Base-by-base conservation (phyloP, 345 rosid genomes). In the Erysimum cheiranthoides region DNA sequence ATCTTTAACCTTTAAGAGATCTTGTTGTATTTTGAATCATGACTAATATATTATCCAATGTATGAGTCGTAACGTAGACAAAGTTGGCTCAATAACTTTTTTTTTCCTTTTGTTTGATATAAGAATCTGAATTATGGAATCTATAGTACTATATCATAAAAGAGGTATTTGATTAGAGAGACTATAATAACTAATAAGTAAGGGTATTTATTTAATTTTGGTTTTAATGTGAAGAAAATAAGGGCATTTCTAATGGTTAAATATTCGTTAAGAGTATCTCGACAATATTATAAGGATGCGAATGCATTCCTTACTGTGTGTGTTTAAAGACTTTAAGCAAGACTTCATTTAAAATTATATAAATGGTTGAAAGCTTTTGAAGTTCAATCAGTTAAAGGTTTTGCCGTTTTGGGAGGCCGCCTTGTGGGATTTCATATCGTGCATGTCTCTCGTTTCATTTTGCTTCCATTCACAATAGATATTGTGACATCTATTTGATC, bases 11-110 rank as follows among this genome's bases (percentile, higher is more conserved):
- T 62, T 61, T 4, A 28, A n/a, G 10, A 13, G 13, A 42, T 62
- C 25, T 62, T 62, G 9, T 43, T 62, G 38, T 72, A 73, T 43
- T 73, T 40, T 73, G 18, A 43, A 43, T 54, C 42, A 54, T 43
- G 65, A 34, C 70, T 40, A 49, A 21, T 59, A 21, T 32, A 40
- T 13, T 42, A 63, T 73, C 71, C 65, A 27, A n/a, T 16, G 71
- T 31, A 74, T 57, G n/a, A 54, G 14, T 54, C 64, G 34, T 43
- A 71, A 40, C 34, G 30, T 16, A 54, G 32, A 30, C 12, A 13
- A 13, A 51, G 25, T 11, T 72, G 31, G 4, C 8, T 30, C 39
- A 3, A 18, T 21, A n/a, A 45, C 9, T 59, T 59, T 11, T 59
- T 11, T 11, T 27, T 71, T 25, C 31, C 4, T 50, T 61, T n/a